Conservation (phyloP, 192 early-diverging fungal species). For the Umbelopsis ramanniana region DNA sequence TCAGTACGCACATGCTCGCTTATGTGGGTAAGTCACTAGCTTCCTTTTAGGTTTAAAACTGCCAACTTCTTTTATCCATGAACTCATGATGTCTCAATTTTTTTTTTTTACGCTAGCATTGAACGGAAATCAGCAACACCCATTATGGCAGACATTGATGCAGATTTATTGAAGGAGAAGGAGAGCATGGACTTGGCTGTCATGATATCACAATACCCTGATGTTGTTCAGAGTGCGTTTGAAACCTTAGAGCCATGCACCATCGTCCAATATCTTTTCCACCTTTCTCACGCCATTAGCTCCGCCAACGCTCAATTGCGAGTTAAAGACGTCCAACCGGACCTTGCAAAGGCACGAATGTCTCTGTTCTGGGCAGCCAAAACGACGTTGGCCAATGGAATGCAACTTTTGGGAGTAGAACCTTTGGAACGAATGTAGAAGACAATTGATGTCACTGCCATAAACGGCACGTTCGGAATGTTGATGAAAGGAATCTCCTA, state of each 20-base stretch:
- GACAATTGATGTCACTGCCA: not conserved
- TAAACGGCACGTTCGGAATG: conserved; percentile 1
- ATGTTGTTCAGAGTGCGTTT: conserved; percentile 64
- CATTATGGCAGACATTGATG: conserved; percentile 53
- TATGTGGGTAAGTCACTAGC: conserved; percentile 67
- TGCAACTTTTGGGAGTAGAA: conserved; percentile 73
- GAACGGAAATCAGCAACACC: conserved; percentile 67
- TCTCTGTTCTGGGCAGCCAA: conserved; percentile 78
- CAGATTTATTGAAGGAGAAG: conserved; percentile 70
- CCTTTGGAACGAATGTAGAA: conserved; percentile 83
- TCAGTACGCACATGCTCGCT: conserved; percentile 93
- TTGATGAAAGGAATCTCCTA: not conserved
- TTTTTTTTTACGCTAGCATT: conserved; percentile 50
- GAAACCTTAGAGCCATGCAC: conserved; percentile 75
- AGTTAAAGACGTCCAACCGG: conserved; percentile 64
- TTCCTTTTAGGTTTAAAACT: conserved; percentile 37
- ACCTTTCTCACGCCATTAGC: conserved; percentile 74
- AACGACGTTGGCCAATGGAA: conserved; percentile 80
- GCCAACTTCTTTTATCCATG: conserved; percentile 20
- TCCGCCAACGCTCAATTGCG: conserved; percentile 65
- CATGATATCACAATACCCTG: conserved; percentile 80
- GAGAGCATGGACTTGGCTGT: conserved; percentile 73
- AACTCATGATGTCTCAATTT: not conserved
- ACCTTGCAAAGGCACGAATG: conserved; percentile 78
- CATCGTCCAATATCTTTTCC: conserved; percentile 80